Evolutionary conservation across 2,329 filamentous ascomycete species (phyloP).

Genomic region (Onygena corvina): DNA sequence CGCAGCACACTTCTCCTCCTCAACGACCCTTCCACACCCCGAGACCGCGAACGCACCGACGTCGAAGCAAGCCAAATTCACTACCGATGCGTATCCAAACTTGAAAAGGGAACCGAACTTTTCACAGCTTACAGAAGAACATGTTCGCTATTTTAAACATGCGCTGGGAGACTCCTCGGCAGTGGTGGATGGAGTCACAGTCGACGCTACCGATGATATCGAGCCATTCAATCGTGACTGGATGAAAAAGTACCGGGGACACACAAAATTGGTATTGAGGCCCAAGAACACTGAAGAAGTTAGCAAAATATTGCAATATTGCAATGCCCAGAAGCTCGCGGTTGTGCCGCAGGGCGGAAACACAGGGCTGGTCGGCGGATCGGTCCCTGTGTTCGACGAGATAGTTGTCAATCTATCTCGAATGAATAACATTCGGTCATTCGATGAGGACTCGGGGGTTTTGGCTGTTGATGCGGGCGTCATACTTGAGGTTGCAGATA

Average conservation of each 20-base stretch:
- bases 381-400: constrained; percentile 94
- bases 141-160: constrained; percentile 71
- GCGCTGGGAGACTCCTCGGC: constrained; percentile 70
- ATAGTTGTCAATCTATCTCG: constrained; percentile 83
- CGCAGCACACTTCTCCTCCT: background rate
- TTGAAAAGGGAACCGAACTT: constrained; percentile 71
- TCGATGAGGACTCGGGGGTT: constrained; percentile 85
- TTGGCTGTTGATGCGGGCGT: constrained; percentile 83
- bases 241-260: constrained; percentile 97
- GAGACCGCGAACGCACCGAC: constrained; percentile 6
- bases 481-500: constrained; percentile 79
- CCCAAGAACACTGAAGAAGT: constrained; percentile 76
- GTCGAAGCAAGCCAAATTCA: constrained; percentile 50
- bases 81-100: constrained; percentile 66
- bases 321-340: constrained; percentile 81
- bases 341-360: constrained; percentile 97
- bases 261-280: constrained; percentile 75
- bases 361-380: constrained; percentile 88
- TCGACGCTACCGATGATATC: constrained; percentile 64
- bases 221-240: constrained; percentile 93
- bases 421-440: constrained; percentile 83
- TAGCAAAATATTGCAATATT: constrained; percentile 83
- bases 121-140: constrained; percentile 53
- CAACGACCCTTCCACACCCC: background rate
- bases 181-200: constrained; percentile 69